Conservation (phyloP, 192 early-diverging fungal genomes). For the Coemansia sp. region DNA sequence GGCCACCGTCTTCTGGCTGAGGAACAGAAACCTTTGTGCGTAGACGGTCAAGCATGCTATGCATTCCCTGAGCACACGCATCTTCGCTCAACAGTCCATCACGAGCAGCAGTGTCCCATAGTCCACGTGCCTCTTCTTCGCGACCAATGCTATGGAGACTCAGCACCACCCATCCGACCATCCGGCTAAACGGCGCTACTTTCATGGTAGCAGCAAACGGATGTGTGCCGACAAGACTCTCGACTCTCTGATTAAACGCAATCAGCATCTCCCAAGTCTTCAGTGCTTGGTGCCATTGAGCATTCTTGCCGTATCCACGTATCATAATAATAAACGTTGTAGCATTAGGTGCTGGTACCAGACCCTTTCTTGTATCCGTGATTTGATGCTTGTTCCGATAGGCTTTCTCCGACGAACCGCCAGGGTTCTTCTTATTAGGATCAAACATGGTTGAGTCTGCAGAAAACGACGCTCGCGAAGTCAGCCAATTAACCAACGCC, state of each 20-base stretch:
- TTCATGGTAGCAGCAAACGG: constrained; percentile 7
- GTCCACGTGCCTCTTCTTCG: constrained; percentile 4
- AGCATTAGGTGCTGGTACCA: constrained; percentile 27
- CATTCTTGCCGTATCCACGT: constrained; percentile 18
- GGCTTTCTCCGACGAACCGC: not conserved
- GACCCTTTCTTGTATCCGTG: not conserved
- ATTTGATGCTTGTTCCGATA: too few relatives aligned
- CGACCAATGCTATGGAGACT: constrained; percentile 10
- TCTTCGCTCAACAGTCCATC: constrained; percentile 12
- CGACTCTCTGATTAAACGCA: constrained; percentile 19
- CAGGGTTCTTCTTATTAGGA: not conserved
- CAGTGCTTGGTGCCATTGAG: constrained; percentile 25
- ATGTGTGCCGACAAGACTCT: not conserved
- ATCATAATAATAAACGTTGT: constrained; percentile 43
- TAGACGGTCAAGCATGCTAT: constrained; percentile 10
- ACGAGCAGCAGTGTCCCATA: constrained; percentile 24
- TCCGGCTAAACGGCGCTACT: constrained; percentile 26
- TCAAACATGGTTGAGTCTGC: constrained; percentile 29
- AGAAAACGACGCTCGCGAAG: constrained; percentile 26
- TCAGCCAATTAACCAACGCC: constrained; percentile 39
- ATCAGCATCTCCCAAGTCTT: constrained; percentile 21
- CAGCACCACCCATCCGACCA: constrained; percentile 37
- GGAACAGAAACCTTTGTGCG: not conserved
- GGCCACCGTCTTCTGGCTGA: too few relatives aligned
- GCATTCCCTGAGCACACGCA: constrained; percentile 18